These are phyloP conservation scores for Tylopilus intermedius DNA, from an alignment of 768 basidiomycete species.

Conservation along the genomic window DNA sequence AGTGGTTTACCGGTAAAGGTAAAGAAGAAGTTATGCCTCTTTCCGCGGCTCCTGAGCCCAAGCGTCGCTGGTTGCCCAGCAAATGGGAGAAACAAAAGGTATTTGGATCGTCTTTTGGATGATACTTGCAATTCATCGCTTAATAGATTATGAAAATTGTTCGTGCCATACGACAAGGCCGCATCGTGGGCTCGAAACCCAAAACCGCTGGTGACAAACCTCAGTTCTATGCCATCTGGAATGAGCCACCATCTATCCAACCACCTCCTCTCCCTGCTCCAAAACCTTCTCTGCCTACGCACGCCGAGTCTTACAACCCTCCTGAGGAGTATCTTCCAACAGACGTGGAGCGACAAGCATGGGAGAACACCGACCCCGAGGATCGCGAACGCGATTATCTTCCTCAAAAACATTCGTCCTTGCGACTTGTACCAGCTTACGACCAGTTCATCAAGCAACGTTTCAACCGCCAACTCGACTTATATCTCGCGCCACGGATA, in stretches of 20 bases:
- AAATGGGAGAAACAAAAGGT: constrained; percentile 99
- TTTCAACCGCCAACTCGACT: constrained; percentile 89
- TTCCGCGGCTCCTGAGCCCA: constrained; percentile 88
- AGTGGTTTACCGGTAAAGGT: constrained; percentile 97
- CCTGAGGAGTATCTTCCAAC: constrained; percentile 94
- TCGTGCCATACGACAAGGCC: constrained; percentile 93
- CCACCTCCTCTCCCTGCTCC: constrained; percentile 91
- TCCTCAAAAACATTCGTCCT: constrained; percentile 76
- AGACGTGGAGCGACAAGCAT: constrained; percentile 72
- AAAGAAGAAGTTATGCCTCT: constrained; percentile 95
- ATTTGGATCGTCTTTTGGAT: constrained; percentile 3
- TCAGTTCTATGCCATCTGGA: constrained; percentile 88
- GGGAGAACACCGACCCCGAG: constrained; percentile 80
- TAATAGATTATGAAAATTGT: constrained; percentile 97
- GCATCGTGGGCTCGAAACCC: constrained; percentile 87
- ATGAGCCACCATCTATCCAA: constrained; percentile 64
- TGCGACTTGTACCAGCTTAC: constrained; percentile 91
- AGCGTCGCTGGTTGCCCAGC: constrained; percentile 92
- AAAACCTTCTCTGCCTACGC: constrained; percentile 81
- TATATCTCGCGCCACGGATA: constrained; percentile 93
- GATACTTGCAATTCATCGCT: constrained; percentile 2
- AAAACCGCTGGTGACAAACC: constrained; percentile 59
- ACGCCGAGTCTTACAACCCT: constrained; percentile 98
- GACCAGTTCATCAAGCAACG: constrained; percentile 88
- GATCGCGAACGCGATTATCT: constrained; percentile 88